These are phyloP conservation scores for Lipomyces sp. DNA, from an alignment of 805 yeast genomes.

Conservation along the genomic window DNA sequence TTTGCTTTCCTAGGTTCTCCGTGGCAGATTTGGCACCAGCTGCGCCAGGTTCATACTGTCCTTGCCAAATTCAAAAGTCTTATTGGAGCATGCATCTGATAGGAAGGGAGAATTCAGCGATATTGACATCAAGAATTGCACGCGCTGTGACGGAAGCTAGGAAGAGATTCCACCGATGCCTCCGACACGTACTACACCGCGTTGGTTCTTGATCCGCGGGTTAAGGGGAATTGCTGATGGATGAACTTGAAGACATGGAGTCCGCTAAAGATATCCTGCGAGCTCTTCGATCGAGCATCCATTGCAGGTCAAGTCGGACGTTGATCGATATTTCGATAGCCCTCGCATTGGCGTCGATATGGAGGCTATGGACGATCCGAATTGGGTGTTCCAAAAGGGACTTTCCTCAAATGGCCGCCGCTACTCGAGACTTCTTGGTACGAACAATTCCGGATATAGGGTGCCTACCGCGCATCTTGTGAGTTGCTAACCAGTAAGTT, in stretches of 20 bases:
- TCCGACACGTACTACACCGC: not conserved
- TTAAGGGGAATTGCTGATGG: too few species aligned
- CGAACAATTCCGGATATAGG: not conserved
- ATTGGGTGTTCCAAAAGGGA: not conserved
- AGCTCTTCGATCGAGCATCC: not conserved
- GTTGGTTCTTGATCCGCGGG: not conserved
- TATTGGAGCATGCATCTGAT: not conserved
- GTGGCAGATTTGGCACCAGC: not conserved
- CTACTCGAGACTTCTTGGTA: not conserved
- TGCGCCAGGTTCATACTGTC: not conserved
- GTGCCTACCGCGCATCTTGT: too few species aligned
- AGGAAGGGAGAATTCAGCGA: not conserved
- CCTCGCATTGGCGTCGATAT: not conserved
- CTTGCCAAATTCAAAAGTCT: not conserved
- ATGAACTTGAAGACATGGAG: too few species aligned
- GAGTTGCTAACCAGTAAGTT: too few species aligned
- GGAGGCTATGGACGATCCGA: conserved; percentile 7
- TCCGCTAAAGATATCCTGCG: not conserved
- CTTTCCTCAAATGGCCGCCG: not conserved
- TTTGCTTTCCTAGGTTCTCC: not conserved
- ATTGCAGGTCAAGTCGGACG: not conserved
- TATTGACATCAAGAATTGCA: not conserved
- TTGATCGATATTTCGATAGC: conserved; percentile 4
- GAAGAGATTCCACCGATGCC: not conserved
- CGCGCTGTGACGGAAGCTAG: not conserved